Conservation (phyloP, 2,329 filamentous ascomycete species). For the Sporothrix schenckii region DNA sequence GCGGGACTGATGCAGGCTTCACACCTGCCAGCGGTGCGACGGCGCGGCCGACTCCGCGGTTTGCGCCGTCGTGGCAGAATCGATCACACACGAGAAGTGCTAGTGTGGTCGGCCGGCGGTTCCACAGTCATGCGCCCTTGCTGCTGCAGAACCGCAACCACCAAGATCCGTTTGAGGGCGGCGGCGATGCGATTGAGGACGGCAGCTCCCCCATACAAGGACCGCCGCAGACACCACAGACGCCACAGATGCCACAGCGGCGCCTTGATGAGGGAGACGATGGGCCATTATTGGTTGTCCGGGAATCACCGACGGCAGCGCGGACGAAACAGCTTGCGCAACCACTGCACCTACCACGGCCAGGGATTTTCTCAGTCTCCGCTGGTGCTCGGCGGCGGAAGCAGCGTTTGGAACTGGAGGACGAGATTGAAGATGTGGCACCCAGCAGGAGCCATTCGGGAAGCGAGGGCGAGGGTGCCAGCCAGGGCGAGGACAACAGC, state of each 20-base stretch:
- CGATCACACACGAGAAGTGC: neutral
- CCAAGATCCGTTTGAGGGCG: neutral
- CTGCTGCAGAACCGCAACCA: neutral
- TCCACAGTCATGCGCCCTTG: neutral
- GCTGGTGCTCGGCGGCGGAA: slow-evolving; percentile 3
- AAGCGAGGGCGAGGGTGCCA: neutral
- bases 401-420: neutral
- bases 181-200: slow-evolving; percentile 32
- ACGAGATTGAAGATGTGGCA: slow-evolving; percentile 33
- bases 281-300: neutral
- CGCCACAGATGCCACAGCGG: neutral
- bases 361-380: neutral
- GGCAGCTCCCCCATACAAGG: slow-evolving; percentile 26
- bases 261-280: neutral
- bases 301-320: slow-evolving; percentile 7
- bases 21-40: neutral
- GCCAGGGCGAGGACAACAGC: neutral
- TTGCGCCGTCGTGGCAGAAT: slow-evolving; percentile 27
- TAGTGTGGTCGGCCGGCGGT: neutral
- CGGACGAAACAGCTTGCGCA: neutral
- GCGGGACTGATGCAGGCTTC: neutral
- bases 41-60: slow-evolving; percentile 31
- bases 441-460: neutral
- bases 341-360: neutral
- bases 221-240: neutral